Percentiles rank a stretch among this genome's conserved stretches.
These are phyloP conservation scores for Chlamydomonas reinhardtii DNA, from an alignment of 163 green algal genomes.

Conservation along the genomic window DNA sequence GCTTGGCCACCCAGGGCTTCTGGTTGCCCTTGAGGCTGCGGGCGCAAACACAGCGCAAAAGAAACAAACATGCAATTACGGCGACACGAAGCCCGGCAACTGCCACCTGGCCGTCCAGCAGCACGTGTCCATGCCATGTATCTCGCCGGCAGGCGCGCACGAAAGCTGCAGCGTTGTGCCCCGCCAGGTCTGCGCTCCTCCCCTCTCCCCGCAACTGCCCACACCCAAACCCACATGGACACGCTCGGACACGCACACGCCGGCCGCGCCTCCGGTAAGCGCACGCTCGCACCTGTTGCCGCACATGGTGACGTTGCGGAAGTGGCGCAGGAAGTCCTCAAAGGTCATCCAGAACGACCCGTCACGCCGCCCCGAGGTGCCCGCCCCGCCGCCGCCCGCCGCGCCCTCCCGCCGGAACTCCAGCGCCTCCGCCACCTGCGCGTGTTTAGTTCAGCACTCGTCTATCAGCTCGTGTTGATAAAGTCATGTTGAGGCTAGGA, in stretches of 20 bases:
- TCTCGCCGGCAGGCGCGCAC: too few species aligned
- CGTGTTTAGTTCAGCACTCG: neutral
- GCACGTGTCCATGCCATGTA: too few species aligned
- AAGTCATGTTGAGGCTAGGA: too few species aligned
- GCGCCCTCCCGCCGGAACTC: neutral
- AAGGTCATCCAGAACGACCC: constrained; percentile 41
- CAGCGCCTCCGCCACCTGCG: constrained; percentile 8
- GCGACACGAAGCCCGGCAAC: neutral
- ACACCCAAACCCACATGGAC: too few species aligned
- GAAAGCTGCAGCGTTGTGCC: too few species aligned
- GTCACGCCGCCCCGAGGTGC: constrained; percentile 1
- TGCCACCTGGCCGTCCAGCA: too few species aligned
- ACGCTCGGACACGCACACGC: too few species aligned
- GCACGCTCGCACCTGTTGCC: constrained; percentile 45
- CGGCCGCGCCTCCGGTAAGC: too few species aligned
- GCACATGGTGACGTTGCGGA: constrained; percentile 21
- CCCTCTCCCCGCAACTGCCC: too few species aligned
- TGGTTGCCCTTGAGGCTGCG: constrained; percentile 26
- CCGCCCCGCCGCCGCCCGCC: neutral
- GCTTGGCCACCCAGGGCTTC: constrained; percentile 7
- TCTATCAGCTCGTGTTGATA: too few species aligned
- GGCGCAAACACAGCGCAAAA: too few species aligned
- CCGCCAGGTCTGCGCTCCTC: too few species aligned
- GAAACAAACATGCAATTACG: neutral
- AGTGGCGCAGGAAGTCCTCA: constrained; percentile 27